Evolutionary conservation across 2,329 filamentous ascomycete genomes (phyloP).

Genomic region (Diaporthe citri): DNA sequence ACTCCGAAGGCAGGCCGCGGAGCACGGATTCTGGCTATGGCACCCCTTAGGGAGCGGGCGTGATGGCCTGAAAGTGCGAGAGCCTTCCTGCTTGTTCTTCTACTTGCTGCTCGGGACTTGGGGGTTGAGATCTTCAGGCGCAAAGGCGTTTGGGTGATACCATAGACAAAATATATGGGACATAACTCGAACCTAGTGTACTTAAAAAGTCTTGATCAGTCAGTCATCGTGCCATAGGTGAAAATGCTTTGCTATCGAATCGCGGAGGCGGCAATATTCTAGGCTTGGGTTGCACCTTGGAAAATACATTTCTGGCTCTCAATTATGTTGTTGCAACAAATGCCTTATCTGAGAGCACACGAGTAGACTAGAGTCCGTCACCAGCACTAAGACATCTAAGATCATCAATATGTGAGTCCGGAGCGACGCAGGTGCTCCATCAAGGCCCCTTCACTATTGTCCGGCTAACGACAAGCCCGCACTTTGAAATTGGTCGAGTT

Average conservation of each 20-base stretch:
- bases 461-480: background rate
- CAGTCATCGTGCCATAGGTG: background rate
- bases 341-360: background rate
- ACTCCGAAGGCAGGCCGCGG: conserved; percentile 34
- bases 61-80: background rate
- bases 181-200: background rate
- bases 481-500: background rate
- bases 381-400: background rate
- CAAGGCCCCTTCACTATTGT: background rate
- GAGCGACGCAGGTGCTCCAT: background rate
- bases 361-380: background rate
- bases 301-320: background rate
- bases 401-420: background rate
- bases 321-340: background rate
- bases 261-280: no score
- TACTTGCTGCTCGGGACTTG: background rate
- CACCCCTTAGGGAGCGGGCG: conserved; percentile 38
- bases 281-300: background rate
- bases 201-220: background rate
- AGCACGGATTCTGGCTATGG: conserved; percentile 45
- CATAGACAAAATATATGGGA: background rate
- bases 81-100: background rate
- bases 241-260: background rate
- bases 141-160: background rate
- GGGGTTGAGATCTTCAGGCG: no score